Conservation (phyloP, 805 yeast genomes). For the Tetrapisispora pingtungensis region DNA sequence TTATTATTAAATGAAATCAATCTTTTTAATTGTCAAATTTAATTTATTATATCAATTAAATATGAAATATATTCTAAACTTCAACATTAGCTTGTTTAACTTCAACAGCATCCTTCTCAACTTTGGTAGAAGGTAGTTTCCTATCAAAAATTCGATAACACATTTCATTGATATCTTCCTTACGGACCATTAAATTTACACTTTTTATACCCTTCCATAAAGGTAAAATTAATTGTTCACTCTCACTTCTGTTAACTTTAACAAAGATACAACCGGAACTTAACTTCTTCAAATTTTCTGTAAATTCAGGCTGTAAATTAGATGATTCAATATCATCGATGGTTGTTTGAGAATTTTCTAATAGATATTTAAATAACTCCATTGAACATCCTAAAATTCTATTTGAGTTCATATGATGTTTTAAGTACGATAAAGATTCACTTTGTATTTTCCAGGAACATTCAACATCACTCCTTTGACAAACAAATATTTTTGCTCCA, state of each 20-base stretch:
- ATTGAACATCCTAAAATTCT: constrained; percentile 51
- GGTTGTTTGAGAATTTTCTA: constrained; percentile 73
- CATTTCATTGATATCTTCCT: constrained; percentile 82
- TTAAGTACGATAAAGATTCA: constrained; percentile 68
- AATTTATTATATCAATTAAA: neutral
- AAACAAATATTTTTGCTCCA: constrained; percentile 82
- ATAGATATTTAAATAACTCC: constrained; percentile 50
- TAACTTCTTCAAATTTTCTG: constrained; percentile 39
- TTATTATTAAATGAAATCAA: neutral
- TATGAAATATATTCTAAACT: no score
- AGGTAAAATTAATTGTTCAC: constrained; percentile 56
- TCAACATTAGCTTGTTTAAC: no score
- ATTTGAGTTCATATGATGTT: constrained; percentile 47
- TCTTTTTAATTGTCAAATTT: neutral
- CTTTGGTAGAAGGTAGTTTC: constrained; percentile 32
- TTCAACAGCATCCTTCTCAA: neutral
- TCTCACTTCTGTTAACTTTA: constrained; percentile 44
- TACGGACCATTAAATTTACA: constrained; percentile 85
- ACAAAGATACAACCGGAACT: constrained; percentile 79
- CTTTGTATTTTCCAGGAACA: constrained; percentile 93
- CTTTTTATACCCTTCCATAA: constrained; percentile 84
- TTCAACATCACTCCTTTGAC: constrained; percentile 67
- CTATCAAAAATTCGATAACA: constrained; percentile 73
- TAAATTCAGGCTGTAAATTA: constrained; percentile 47
- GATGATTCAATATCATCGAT: constrained; percentile 43